Base-by-base conservation (phyloP, 1,284 basidiomycete genomes). In the Tilletia caries region DNA sequence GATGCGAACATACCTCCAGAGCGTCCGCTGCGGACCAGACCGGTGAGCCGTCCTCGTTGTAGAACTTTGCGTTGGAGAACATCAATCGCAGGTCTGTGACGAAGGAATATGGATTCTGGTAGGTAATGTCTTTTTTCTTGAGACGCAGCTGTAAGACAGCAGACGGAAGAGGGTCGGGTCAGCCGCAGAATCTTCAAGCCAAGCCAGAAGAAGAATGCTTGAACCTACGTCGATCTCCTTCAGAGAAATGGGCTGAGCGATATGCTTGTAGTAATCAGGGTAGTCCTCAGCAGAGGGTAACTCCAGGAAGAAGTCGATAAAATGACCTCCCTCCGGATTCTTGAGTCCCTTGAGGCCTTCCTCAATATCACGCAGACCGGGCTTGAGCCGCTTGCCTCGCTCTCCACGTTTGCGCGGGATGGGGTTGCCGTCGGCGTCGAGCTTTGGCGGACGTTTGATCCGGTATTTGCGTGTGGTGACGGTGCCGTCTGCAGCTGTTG, bases 211-310 rank as follows among this genome's bases (percentile, higher is more conserved):
- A 1, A 37, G 2, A 2, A 10, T 41, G 37, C 37, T 1, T 29
- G 25, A 13, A 43, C 67, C 70, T 54, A 64, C 68, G 58, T 81
- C 75, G 32, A 83, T 80, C 62, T 78, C 75, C 0, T 67, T 65
- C n/a, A 83, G 52, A 32, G 72, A 74, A 62, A 82, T 73, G 18
- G 81, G 81, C 29, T 68, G 68, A 29, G 68, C 67, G 50, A 83
- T 76, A 13, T 79, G 69, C 54, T 78, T 75, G 67, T 83, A 83
- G 74, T 83, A 83, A 54, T 82, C 76, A 1, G 81, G 81, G 44
- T 75, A 74, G 43, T 81, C 71, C n/a, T 60, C 44, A 12, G 69
- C 72, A 34, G 75, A 70, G 12, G 81, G 81, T 29, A 82, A 75
- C 60, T 73, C 65, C n/a, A 76, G 68, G 64, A 82, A 82, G 68